Base-by-base conservation (phyloP, 352 stramenopile species). In the Phytopythium cucurbitacearum region DNA sequence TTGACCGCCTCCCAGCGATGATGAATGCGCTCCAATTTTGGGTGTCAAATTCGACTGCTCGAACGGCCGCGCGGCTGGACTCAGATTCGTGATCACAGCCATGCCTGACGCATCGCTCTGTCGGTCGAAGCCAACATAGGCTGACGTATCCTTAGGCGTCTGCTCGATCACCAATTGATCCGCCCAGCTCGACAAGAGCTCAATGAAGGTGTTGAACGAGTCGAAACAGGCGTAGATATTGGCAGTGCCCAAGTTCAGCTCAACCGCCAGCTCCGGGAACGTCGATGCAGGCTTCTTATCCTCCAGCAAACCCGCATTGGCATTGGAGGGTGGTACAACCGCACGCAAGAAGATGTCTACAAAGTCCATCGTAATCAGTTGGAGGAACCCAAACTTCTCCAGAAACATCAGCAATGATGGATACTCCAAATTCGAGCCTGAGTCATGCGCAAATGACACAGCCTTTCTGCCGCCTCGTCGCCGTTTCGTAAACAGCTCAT, bases 141-240 rank as follows among this genome's bases (percentile, higher is more conserved):
- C 83, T 49, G 78, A 88, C 28, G 74, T 88, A 51, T 93, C 81
- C 7, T 67, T 65, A 8, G 81, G 80, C 40, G 86, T 67, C 58
- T 85, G 71, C 40, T 86, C 64, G 13, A 77, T 73, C 33, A 71
- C 76, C 16, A 94, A 56, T 43, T 94, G 76, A 15, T 93, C 82
- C 3, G 67, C 73, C 81, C 80, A 93, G 13, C 63, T 77, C 7
- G 69, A 84, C 3, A 87, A 52, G 11, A 94, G 51, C 54, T 93
- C 79, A 15, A 92, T 71, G 40, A 95, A 63, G 7, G 82, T 92
- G 57, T 90, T 91, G 62, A 93, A 95, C 34, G 85, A 95, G 65
- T 95, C 85, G 61, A 93, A 95, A 36, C 85, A 95, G 12, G 82
- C 82, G 56, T 95, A 94, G 59, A 95, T 86, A 66, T 93, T 92